Evolutionary conservation across 202 grass and related monocot species (phyloP).

Genomic region (Bolboschoenoplectus hybrid): DNA sequence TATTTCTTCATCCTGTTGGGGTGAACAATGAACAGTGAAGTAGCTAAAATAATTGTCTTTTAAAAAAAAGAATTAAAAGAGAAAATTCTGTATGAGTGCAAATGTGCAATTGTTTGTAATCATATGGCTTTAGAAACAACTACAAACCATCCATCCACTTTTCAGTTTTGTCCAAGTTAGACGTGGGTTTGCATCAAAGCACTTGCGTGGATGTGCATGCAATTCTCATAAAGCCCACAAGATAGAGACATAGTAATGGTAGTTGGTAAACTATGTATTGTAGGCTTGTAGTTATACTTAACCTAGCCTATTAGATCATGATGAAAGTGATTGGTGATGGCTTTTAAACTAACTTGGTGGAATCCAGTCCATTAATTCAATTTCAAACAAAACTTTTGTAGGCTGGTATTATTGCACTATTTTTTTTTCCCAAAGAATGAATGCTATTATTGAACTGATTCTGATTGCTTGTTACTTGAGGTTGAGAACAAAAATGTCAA

Average conservation of each 20-base stretch:
- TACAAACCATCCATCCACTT: neutral
- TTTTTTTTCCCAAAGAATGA: neutral
- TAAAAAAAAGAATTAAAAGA: neutral
- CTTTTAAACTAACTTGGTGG: conserved; percentile 30
- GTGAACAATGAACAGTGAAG: neutral
- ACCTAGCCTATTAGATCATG: conserved; percentile 36
- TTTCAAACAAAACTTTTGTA: conserved; percentile 30
- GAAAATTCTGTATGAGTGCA: neutral
- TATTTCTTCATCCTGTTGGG: neutral
- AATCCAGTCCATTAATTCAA: conserved; percentile 33
- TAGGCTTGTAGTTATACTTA: neutral
- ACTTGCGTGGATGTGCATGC: conserved; percentile 18
- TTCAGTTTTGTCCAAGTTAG: neutral
- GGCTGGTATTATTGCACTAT: neutral
- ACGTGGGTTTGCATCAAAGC: neutral
- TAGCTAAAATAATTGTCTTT: neutral
- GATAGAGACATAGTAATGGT: conserved; percentile 11
- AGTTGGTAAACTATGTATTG: neutral
- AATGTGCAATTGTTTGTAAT: conserved; percentile 15
- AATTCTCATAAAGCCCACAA: conserved; percentile 18
- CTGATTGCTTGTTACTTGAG: neutral
- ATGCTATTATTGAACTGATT: neutral
- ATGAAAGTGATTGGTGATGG: conserved; percentile 19
- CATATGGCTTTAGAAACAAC: neutral
- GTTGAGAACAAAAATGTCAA: conserved; percentile 10